These are phyloP conservation scores for Cytospora chrysosperma DNA, from an alignment of 2,329 filamentous ascomycete species.

Conservation along the genomic window DNA sequence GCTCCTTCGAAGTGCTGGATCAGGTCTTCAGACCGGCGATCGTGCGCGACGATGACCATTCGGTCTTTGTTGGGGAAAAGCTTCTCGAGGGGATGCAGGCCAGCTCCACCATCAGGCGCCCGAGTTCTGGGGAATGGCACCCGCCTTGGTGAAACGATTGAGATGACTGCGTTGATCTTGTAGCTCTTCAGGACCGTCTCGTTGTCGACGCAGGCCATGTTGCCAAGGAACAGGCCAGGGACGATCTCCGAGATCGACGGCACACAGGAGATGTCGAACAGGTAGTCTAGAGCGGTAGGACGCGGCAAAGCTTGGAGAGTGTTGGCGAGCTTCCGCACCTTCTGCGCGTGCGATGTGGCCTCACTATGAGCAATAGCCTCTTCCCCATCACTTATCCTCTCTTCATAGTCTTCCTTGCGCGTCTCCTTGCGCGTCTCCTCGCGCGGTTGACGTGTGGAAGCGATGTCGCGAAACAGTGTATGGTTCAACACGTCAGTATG, in stretches of 20 bases:
- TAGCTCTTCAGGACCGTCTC: conserved; percentile 16
- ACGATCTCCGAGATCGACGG: conserved; percentile 25
- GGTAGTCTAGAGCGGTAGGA: not conserved
- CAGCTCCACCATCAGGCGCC: not conserved
- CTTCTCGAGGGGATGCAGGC: conserved; percentile 8
- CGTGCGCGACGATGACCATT: conserved; percentile 20
- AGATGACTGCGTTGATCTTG: conserved; percentile 28
- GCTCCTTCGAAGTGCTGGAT: conserved; percentile 20
- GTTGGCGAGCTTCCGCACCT: not conserved
- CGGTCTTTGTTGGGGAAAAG: conserved; percentile 20
- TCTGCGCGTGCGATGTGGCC: not conserved
- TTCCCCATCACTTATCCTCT: too few relatives aligned
- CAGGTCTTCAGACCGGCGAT: conserved; percentile 13
- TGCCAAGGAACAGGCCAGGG: conserved; percentile 26
- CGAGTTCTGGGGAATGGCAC: not conserved
- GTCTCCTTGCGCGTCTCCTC: not conserved
- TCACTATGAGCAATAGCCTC: too few relatives aligned
- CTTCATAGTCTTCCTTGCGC: not conserved
- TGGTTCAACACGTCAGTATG: not conserved
- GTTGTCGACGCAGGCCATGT: conserved; percentile 15
- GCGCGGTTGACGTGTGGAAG: too few relatives aligned
- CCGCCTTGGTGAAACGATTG: not conserved
- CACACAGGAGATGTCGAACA: not conserved
- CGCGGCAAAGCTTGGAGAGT: not conserved
- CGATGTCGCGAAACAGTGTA: not conserved